phyloP scores from a whole-genome alignment of 2,329 filamentous ascomycete species.

The Cercospora citrullina region DNA sequence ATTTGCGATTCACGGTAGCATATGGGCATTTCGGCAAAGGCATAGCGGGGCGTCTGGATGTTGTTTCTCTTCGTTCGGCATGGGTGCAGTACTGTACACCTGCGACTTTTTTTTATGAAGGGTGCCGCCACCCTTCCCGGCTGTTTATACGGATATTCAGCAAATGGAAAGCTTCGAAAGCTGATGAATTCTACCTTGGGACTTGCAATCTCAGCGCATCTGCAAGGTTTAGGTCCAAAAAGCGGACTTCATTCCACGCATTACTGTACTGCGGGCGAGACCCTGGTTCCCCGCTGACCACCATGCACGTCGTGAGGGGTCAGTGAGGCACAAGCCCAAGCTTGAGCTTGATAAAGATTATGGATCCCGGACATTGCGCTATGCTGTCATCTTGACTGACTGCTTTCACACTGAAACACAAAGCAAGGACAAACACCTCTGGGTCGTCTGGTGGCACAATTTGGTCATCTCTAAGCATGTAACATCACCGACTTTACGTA shows the following conservation, averaged over 20 bases:
- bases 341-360: neutral
- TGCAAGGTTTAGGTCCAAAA: neutral
- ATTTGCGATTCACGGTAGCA: neutral
- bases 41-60: neutral
- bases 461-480: neutral
- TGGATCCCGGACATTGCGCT: neutral
- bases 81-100: neutral
- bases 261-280: neutral
- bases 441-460: no score
- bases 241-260: neutral
- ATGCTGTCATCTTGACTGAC: constrained; percentile 1
- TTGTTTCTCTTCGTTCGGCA: neutral
- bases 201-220: neutral
- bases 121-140: neutral
- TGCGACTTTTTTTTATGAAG: neutral
- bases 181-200: neutral
- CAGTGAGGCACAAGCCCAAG: neutral
- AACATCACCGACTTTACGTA: neutral
- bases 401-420: neutral
- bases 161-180: neutral
- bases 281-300: constrained; percentile 13
- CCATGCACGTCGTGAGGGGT: constrained; percentile 11
- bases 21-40: neutral
- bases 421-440: neutral
- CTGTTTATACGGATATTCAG: neutral